Evolutionary conservation across 768 basidiomycete species (phyloP), one percentile per base, ranked within the genome.

Genomic region (Lactarius sp.): DNA sequence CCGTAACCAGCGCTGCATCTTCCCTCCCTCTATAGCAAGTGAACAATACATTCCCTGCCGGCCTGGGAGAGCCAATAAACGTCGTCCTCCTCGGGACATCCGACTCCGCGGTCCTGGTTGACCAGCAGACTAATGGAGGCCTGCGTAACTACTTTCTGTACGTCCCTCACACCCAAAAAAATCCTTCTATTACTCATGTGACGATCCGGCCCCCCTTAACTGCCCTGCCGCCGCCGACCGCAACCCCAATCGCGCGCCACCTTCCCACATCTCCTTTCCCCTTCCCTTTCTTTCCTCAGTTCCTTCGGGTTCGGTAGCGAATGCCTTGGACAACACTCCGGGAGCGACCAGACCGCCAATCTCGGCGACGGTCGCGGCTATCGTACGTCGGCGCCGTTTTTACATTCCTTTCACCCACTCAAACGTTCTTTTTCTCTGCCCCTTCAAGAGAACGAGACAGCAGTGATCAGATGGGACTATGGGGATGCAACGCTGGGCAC

Each of bases 391-490:
- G 13, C 22, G 12, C 7, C 13, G 9, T 16, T 4, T 33, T 46
- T 6, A 2, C 41, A 22, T 39, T 41, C 27, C 20, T 20, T 13
- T 60, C 46, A 16, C 31, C 51, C 37, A 52, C 46, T 37, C 47
- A 31, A 39, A 52, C 46, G 52, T 39, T 42, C 27, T 47, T 34
- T 37, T 14, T 2, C 71, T 27, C 3, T 27, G 27, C 27, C 27
- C 27, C 27, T 27, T 27, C 27, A 27, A 92, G 90, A 79, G 64
- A 91, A 93, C 72, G 86, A 97, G 72, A 88, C 88, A 0, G 84
- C 85, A 8, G 88, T 87, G n/a, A 84, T 95, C 31, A 81, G 94
- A 41, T 94, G 84, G 82, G 83, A 94, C 71, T 98, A 91, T 72
- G 85, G 84, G 8, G 85, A 96, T 69, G 82, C 85, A 0, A 77